These are phyloP conservation scores for Carex pumila DNA, from an alignment of 176 grass and related monocot species.

Conservation along the genomic window DNA sequence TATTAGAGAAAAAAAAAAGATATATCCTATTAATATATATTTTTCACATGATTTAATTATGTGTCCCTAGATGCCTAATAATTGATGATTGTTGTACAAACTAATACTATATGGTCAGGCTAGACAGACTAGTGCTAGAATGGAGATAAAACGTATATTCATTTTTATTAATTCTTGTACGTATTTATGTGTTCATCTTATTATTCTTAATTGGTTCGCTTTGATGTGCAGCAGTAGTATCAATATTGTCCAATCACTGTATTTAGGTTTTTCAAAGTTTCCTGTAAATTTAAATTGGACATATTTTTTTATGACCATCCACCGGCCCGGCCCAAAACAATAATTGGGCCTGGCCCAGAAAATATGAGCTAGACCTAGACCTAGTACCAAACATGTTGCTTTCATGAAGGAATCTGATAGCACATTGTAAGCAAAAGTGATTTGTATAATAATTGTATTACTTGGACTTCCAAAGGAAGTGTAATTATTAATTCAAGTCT, in stretches of 20 bases:
- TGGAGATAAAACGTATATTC: no score
- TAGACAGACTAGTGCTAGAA: no score
- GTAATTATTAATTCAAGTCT: not conserved
- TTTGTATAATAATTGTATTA: not conserved
- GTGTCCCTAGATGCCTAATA: not conserved
- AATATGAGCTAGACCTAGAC: not conserved
- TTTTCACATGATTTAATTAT: not conserved
- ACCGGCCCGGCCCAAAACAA: not conserved
- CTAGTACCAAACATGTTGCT: not conserved
- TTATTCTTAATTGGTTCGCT: no score
- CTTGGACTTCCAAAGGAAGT: not conserved
- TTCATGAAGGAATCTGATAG: not conserved
- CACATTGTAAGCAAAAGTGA: not conserved
- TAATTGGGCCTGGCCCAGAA: not conserved
- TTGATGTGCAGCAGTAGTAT: no score
- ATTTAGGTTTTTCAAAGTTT: not conserved
- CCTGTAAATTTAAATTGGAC: not conserved
- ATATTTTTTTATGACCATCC: not conserved
- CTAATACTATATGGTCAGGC: no score
- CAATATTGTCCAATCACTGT: not conserved
- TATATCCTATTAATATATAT: not conserved
- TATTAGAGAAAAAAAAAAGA: not conserved
- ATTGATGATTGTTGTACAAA: not conserved
- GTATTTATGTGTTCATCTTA: no score
- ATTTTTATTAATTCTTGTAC: no score